These are phyloP conservation scores for Penicillium sp. DNA, from an alignment of 2,329 filamentous ascomycete species.

Conservation along the genomic window DNA sequence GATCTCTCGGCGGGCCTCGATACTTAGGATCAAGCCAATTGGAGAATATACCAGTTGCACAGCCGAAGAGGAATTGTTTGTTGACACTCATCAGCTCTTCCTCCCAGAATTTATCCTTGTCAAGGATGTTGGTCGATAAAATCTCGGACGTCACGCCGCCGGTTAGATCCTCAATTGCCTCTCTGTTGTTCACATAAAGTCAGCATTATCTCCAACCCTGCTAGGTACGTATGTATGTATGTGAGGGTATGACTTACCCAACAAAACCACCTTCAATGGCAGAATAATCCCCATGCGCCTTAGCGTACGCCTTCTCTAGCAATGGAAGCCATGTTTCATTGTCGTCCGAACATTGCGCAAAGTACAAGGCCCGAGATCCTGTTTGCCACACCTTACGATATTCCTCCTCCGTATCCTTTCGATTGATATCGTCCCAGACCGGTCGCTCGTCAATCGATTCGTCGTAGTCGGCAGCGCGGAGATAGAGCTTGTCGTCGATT, in stretches of 20 bases:
- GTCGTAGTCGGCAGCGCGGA: slow-evolving; percentile 78
- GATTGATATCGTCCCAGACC: slow-evolving; percentile 70
- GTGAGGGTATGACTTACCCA: slow-evolving; percentile 37
- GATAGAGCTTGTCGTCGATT: slow-evolving; percentile 84
- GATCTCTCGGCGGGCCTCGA: slow-evolving; percentile 31
- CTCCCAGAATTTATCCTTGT: slow-evolving; percentile 78
- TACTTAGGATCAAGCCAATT: slow-evolving; percentile 40
- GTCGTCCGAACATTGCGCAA: slow-evolving; percentile 68
- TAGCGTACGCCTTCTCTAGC: slow-evolving; percentile 79
- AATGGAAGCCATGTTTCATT: slow-evolving; percentile 82
- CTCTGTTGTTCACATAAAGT: slow-evolving; percentile 27
- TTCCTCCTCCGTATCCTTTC: slow-evolving; percentile 66
- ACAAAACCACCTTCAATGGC: slow-evolving; percentile 72
- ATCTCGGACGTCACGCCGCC: slow-evolving; percentile 49
- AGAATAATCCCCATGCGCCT: slow-evolving; percentile 75
- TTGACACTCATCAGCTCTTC: slow-evolving; percentile 78
- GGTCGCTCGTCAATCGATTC: slow-evolving; percentile 71
- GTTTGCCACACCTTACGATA: slow-evolving; percentile 70
- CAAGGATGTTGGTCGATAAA: slow-evolving; percentile 44
- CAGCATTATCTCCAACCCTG: neutral
- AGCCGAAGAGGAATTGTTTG: slow-evolving; percentile 61
- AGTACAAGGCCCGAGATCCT: slow-evolving; percentile 72
- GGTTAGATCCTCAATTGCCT: slow-evolving; percentile 57
- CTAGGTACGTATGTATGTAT: neutral
- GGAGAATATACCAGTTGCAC: slow-evolving; percentile 44